Evolutionary conservation across 179 eudicot species (phyloP), one percentile per base, ranked within the genome.

Genomic region (Drosera spatulata): DNA sequence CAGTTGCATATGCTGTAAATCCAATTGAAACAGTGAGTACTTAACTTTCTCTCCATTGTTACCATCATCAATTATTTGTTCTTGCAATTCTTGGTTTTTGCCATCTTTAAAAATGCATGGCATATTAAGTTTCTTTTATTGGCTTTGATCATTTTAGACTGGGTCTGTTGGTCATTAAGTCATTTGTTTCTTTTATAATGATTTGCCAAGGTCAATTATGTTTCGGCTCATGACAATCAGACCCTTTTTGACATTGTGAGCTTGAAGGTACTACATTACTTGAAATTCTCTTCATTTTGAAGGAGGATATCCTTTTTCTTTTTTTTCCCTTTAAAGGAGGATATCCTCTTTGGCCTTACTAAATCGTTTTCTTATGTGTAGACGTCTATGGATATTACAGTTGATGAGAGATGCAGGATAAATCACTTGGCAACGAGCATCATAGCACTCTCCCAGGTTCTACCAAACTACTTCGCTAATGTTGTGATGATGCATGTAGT

Each of bases 201-300:
- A 58, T 58, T 67, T 66, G 54, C 45, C 39, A 71, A 88, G 99
- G 72, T 94, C 56, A 94, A 94, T 72, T 94, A 94, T 76, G 91
- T 80, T 50, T 94, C 99, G 43, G 99, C 99, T 77, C 97, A 94
- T 78, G 99, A 94, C 77, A 94, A 90, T 56, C 88, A 90, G 73
- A 94, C 99, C 54, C 82, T 94, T 56, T 94, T 94, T 67, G 99
- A 94, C 75, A 80, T 86, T 41, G 68, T 90, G 68, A 83, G 85
- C 72, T 81, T 94, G 71, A 94, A 94, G 99, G 99, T 94, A 77
- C 41, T 13, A 15, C 67, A 41, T 60, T 65, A 53, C 8, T 40
- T 39, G 5, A 13, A 58, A 48, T 42, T 13, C 48, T 58, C 2
- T 58, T 41, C 6, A 8, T 11, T 10, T 54, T 2, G 5, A 54